Conservation (phyloP, 257 asterid species). For the Rhazya stricta region DNA sequence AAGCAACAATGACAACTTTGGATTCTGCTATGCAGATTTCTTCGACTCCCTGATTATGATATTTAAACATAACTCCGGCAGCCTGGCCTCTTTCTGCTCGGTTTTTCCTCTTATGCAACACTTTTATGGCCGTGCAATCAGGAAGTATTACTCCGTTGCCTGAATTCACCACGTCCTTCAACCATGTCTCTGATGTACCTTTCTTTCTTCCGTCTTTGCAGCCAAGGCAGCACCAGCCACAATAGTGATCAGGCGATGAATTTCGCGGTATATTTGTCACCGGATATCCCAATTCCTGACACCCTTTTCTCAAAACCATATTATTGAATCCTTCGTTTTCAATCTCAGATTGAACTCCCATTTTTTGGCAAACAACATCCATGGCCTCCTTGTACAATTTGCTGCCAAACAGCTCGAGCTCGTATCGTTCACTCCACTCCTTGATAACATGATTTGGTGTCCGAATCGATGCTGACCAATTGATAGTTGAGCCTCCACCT, state of each 20-base stretch:
- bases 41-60: slow-evolving; percentile 27
- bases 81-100: slow-evolving; percentile 27
- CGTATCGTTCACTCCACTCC: slow-evolving; percentile 57
- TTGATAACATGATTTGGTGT: slow-evolving; percentile 61
- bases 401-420: slow-evolving; percentile 44
- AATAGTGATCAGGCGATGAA: slow-evolving; percentile 59
- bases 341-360: slow-evolving; percentile 65
- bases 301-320: slow-evolving; percentile 77
- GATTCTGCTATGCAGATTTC: slow-evolving; percentile 54
- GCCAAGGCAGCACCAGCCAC: slow-evolving; percentile 81
- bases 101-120: slow-evolving; percentile 23
- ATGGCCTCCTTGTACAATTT: slow-evolving; percentile 42
- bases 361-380: slow-evolving; percentile 59
- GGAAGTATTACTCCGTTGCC: slow-evolving; percentile 63
- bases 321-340: slow-evolving; percentile 59
- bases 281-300: slow-evolving; percentile 52
- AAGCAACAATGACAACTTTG: slow-evolving; percentile 48
- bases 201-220: slow-evolving; percentile 69
- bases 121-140: slow-evolving; percentile 52
- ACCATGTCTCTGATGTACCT: slow-evolving; percentile 70
- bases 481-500: slow-evolving; percentile 81
- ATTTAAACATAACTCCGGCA: slow-evolving; percentile 48
- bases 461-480: slow-evolving; percentile 78
- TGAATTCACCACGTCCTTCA: slow-evolving; percentile 60
- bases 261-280: slow-evolving; percentile 58